Evolutionary conservation across 768 basidiomycete species (phyloP).

Genomic region (Pleurotus cornucopiae): DNA sequence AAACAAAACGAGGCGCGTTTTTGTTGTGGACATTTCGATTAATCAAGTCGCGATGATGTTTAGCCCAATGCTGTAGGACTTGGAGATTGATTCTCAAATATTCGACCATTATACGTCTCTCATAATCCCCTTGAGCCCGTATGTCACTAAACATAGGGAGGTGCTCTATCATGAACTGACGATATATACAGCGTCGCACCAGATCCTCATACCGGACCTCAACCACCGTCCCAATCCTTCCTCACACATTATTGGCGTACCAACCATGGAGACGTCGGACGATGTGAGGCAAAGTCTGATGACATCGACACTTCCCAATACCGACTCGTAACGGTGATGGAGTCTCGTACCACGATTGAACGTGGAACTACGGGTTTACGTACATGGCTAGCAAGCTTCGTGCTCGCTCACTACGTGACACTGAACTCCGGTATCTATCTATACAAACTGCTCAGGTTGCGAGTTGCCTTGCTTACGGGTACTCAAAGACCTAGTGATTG

Average conservation of each 20-base stretch:
- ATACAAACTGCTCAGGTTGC: not conserved
- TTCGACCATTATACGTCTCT: slow-evolving; percentile 59
- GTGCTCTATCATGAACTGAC: not conserved
- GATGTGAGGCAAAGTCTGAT: not conserved
- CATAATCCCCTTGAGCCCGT: slow-evolving; percentile 32
- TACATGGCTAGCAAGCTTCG: slow-evolving; percentile 74
- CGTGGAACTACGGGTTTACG: slow-evolving; percentile 75
- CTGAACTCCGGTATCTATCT: slow-evolving; percentile 43
- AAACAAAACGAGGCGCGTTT: slow-evolving; percentile 42
- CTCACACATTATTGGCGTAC: slow-evolving; percentile 62
- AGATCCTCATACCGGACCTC: not conserved
- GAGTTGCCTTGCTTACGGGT: slow-evolving; percentile 10
- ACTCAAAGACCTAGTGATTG: slow-evolving; percentile 34
- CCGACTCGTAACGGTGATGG: slow-evolving; percentile 55
- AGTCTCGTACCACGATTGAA: slow-evolving; percentile 73
- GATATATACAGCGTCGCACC: not conserved
- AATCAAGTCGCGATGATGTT: no score
- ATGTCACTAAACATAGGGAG: slow-evolving; percentile 9
- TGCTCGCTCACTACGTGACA: slow-evolving; percentile 59
- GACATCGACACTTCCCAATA: slow-evolving; percentile 22
- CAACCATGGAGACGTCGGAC: not conserved
- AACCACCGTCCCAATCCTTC: slow-evolving; percentile 51
- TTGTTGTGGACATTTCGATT: not conserved
- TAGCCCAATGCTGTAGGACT: slow-evolving; percentile 29
- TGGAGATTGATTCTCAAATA: slow-evolving; percentile 62